A percentile compares a stretch with the other conserved stretches of the same genome.
Conservation (phyloP, 2,329 filamentous ascomycete species). For the Ophiostoma piceae region DNA sequence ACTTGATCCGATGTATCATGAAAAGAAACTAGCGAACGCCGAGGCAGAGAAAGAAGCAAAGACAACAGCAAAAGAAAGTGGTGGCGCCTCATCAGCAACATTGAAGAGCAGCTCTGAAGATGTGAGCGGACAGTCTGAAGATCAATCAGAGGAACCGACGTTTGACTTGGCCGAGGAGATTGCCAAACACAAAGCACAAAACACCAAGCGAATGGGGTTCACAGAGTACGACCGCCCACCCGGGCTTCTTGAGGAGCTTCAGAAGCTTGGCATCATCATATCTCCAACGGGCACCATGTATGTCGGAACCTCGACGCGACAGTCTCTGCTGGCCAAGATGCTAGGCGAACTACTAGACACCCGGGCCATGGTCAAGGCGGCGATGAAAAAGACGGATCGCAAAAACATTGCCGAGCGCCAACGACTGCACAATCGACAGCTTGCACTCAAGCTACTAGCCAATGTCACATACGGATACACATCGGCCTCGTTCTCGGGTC, state of each 20-base stretch:
- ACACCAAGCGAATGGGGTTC: slow-evolving; percentile 84
- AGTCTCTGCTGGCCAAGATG: slow-evolving; percentile 93
- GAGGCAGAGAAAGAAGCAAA: background rate
- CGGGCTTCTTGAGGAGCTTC: slow-evolving; percentile 66
- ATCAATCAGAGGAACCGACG: background rate
- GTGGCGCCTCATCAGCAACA: background rate
- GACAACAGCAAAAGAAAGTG: background rate
- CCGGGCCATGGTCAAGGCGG: slow-evolving; percentile 93
- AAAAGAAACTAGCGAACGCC: slow-evolving; percentile 8
- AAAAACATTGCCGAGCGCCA: slow-evolving; percentile 73
- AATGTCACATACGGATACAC: slow-evolving; percentile 99
- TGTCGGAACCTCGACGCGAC: slow-evolving; percentile 74
- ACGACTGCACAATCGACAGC: slow-evolving; percentile 80
- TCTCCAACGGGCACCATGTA: slow-evolving; percentile 97
- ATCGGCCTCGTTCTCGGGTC: slow-evolving; percentile 90
- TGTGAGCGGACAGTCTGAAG: background rate
- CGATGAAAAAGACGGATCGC: slow-evolving; percentile 75
- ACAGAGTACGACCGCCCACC: slow-evolving; percentile 75
- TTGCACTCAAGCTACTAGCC: slow-evolving; percentile 92
- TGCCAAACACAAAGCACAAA: slow-evolving; percentile 10
- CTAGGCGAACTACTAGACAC: slow-evolving; percentile 92
- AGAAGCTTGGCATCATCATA: slow-evolving; percentile 82
- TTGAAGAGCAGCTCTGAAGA: background rate
- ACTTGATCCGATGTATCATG: slow-evolving; percentile 40
- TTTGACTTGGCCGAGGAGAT: slow-evolving; percentile 6